Conservation (phyloP, 2,329 filamentous ascomycete species). For the Ceratocystis ficicola region DNA sequence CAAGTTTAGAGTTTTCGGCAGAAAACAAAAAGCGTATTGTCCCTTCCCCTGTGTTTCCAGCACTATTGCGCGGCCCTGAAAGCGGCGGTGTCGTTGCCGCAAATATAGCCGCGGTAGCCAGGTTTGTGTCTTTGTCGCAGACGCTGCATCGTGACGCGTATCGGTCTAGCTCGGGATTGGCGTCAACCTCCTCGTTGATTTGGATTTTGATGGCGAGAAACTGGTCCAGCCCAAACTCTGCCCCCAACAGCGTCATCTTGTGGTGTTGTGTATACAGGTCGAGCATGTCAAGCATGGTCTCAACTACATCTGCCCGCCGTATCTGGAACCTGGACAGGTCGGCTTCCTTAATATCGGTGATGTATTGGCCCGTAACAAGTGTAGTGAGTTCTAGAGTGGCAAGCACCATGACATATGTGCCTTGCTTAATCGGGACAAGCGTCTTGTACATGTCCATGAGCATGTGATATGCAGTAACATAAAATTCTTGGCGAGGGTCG, state of each 20-base stretch:
- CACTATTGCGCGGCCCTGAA: slow-evolving; percentile 12
- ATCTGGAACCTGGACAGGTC: slow-evolving; percentile 38
- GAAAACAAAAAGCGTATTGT: slow-evolving; percentile 88
- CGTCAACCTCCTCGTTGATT: slow-evolving; percentile 69
- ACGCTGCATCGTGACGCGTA: slow-evolving; percentile 49
- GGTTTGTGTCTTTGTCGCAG: slow-evolving; percentile 34
- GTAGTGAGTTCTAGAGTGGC: slow-evolving; percentile 70
- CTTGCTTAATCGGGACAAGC: slow-evolving; percentile 82
- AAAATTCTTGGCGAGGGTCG: slow-evolving; percentile 41
- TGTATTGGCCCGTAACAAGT: slow-evolving; percentile 47
- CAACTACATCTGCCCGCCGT: slow-evolving; percentile 42
- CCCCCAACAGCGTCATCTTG: slow-evolving; percentile 60
- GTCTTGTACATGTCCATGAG: slow-evolving; percentile 86
- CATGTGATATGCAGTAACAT: slow-evolving; percentile 63
- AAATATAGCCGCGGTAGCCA: neutral
- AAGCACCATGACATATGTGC: slow-evolving; percentile 71
- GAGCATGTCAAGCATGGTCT: slow-evolving; percentile 79
- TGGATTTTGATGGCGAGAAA: slow-evolving; percentile 81
- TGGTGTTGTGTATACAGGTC: slow-evolving; percentile 85
- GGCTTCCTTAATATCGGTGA: slow-evolving; percentile 41
- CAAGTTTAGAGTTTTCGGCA: slow-evolving; percentile 57
- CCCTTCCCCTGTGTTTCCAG: slow-evolving; percentile 43
- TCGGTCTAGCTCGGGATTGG: slow-evolving; percentile 45
- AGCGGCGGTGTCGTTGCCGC: neutral
- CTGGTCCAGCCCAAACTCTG: slow-evolving; percentile 56